Base-by-base conservation (phyloP, 1,139 yeast species). In the Protomyces arabidopsidicola region DNA sequence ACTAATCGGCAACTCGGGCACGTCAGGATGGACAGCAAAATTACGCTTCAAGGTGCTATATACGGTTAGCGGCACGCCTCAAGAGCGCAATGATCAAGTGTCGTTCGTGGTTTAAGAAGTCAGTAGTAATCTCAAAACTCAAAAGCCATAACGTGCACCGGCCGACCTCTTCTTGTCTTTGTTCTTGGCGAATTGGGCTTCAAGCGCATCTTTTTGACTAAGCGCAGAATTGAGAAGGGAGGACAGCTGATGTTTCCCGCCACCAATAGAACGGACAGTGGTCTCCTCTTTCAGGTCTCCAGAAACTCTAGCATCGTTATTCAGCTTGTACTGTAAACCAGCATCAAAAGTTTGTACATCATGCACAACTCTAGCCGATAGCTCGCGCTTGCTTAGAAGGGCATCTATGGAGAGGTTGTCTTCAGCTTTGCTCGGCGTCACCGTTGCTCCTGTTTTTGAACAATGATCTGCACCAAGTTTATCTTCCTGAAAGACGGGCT, bases 11-110 rank as follows among this genome's bases (percentile, higher is more conserved):
- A 34, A 16, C n/a, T 84, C 81, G 59, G 83, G 84, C 70, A 81
- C 84, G 2, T 69, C 75, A 14, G 71, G 81, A 24, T 52, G 62
- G 56, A 51, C 56, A 18, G 79, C 89, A 69, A 90, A 89, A 75
- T 79, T 91, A 66, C 87, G 90, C 73, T 91, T 95, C 95, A 89
- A 87, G 73, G 81, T 84, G 36, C 82, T 83, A 66, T 90, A 84
- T 72, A 71, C 71, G 16, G 71, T 80, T 6, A 81, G 81, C 62
- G 85, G 84, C 14, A 34, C 27, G 31, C 45, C 24, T 24, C 24
- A 42, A 35, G 55, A 39, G 22, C 56, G 51, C 24, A 55, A 58
- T 18, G 62, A 54, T 9, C 62, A 58, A 36, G 62, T 58, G n/a
- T 52, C 62, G 9, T 58, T 58, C 22, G 62, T 51, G 31, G 61